A percentile compares a stretch with the other conserved stretches of the same genome.
Conservation (phyloP, 257 asterid genomes). For the Solanum chmielewskii region DNA sequence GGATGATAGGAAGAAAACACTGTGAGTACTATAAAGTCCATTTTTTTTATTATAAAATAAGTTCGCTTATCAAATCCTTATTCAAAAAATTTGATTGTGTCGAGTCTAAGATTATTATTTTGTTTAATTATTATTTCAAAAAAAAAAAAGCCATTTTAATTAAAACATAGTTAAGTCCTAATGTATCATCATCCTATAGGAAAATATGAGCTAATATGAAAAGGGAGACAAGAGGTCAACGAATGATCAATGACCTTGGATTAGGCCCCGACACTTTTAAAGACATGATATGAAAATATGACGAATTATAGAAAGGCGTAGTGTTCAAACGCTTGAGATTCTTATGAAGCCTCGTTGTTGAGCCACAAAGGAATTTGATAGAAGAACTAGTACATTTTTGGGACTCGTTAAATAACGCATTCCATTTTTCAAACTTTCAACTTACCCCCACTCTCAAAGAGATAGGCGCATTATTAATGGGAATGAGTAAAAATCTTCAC, state of each 20-base stretch:
- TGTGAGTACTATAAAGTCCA: not conserved
- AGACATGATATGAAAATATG: not conserved
- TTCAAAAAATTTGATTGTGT: not conserved
- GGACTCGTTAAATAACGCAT: no score
- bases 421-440: no score
- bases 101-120: not conserved
- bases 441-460: not conserved
- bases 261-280: not conserved
- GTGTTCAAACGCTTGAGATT: not conserved
- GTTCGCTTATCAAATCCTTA: not conserved
- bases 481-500: not conserved
- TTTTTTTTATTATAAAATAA: no score
- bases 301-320: no score
- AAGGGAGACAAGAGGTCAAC: not conserved
- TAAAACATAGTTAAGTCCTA: not conserved
- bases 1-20: not conserved
- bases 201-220: not conserved
- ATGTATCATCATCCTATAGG: not conserved
- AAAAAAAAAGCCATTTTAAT: no score
- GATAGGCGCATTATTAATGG: not conserved
- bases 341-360: not conserved
- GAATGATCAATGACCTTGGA: not conserved
- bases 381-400: not conserved
- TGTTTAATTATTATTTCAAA: no score
- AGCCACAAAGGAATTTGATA: not conserved